Evolutionary conservation across 2,329 filamentous ascomycete species (phyloP).

Genomic region (Chrysoporthe austroafricana): DNA sequence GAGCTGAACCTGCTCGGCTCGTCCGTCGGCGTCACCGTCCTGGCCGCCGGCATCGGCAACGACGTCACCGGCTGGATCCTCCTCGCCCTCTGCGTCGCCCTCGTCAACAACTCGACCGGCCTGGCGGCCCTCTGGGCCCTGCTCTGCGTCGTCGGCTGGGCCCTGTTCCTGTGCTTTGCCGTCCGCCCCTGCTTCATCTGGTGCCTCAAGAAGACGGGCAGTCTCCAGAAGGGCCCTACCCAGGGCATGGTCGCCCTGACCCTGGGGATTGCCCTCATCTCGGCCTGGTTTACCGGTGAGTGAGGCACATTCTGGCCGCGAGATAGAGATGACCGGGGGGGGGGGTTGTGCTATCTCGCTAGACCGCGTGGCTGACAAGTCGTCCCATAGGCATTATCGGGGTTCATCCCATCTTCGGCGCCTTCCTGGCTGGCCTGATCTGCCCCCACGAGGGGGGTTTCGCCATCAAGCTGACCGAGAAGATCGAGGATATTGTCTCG

Average conservation of each 20-base stretch:
- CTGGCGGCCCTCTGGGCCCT: constrained; percentile 85
- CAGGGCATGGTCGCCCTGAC: constrained; percentile 85
- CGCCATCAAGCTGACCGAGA: constrained; percentile 88
- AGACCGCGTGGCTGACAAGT: no score
- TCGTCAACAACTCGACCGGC: constrained; percentile 86
- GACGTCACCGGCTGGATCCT: constrained; percentile 92
- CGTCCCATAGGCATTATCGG: constrained; percentile 70
- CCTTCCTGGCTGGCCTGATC: constrained; percentile 86
- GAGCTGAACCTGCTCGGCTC: constrained; percentile 86
- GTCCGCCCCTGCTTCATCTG: constrained; percentile 77
- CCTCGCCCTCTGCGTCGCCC: constrained; percentile 86
- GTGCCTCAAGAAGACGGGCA: constrained; percentile 73
- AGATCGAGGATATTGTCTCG: constrained; percentile 88
- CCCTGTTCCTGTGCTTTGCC: constrained; percentile 72
- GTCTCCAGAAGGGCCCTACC: constrained; percentile 84
- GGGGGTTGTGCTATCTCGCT: no score
- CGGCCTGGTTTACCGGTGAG: constrained; percentile 76
- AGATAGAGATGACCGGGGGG: no score
- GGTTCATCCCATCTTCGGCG: constrained; percentile 92
- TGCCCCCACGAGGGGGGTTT: constrained; percentile 90
- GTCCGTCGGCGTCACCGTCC: constrained; percentile 82
- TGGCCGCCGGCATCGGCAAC: constrained; percentile 91
- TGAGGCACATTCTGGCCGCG: background rate
- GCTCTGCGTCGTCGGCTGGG: constrained; percentile 74
- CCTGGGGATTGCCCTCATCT: constrained; percentile 75